Evolutionary conservation across 2,329 filamentous ascomycete genomes (phyloP), one percentile per base, ranked within the genome.

Genomic region (Cordyceps tenuipes): DNA sequence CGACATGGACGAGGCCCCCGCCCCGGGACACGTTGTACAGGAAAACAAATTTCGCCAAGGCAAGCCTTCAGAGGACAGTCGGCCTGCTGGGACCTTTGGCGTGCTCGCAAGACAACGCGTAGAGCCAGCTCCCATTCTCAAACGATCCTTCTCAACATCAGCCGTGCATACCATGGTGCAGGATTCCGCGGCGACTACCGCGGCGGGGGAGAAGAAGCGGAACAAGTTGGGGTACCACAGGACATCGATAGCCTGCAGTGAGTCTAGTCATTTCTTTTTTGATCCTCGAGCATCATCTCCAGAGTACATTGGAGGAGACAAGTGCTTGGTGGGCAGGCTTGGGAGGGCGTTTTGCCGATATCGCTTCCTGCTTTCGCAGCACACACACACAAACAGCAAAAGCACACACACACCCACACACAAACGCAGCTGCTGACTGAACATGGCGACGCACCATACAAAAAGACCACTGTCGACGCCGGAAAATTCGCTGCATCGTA

Each of bases 171-270:
- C 50, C 19, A 60, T 54, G 57, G 31, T 43, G 8, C 57, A 52
- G 52, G 57, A 60, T 31, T 12, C n/a, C 31, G 21, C 73, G 61
- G 67, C 69, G 43, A 66, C 74, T 43, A 65, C 72, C 21, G 72
- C 74, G 44, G 65, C 72, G 23, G 72, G 69, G 44, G 77, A 80
- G 57, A 80, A 77, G 69, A 76, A 74, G 62, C 84, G 91, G 69
- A 96, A 94, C 74, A 95, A 94, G 75, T 79, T 96, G 63, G 91
- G 91, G 44, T 96, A 96, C 71, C 91, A 95, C 76, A 84, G 91
- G 68, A 94, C 90, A 53, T 92, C 90, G 50, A 89, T 95, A 68
- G 91, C 91, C 66, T 96, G 91, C 77, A 87, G 91, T 96, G 81
- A 83, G 90, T 83, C 34, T 10, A 10, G 10, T 5, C 2, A 15